phyloP scores from a whole-genome alignment of 129 eudicot species.

The Artemisia tridentata region DNA sequence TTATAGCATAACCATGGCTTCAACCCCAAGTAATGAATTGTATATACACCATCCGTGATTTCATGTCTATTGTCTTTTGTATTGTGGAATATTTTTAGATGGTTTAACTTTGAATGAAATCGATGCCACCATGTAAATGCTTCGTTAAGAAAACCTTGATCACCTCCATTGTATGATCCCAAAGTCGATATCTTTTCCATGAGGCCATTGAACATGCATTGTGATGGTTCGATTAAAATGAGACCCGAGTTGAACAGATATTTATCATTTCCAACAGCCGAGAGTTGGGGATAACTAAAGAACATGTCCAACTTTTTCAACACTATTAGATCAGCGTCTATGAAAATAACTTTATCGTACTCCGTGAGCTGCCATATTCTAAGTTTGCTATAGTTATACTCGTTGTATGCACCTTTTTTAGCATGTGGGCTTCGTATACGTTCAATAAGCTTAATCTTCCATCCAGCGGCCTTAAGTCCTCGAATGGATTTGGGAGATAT shows the following conservation, averaged over 20 bases:
- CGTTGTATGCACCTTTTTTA: slow-evolving; percentile 52
- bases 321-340: slow-evolving; percentile 65
- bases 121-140: slow-evolving; percentile 85
- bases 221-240: slow-evolving; percentile 66
- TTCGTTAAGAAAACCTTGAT: slow-evolving; percentile 78
- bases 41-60: slow-evolving; percentile 26
- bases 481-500: slow-evolving; percentile 41
- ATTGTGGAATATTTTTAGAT: slow-evolving; percentile 37
- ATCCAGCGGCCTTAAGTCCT: slow-evolving; percentile 62
- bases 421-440: slow-evolving; percentile 75
- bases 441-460: slow-evolving; percentile 66
- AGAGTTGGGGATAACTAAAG: slow-evolving; percentile 58
- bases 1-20: slow-evolving; percentile 81
- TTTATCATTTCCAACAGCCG: slow-evolving; percentile 49
- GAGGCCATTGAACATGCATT: slow-evolving; percentile 51
- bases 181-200: slow-evolving; percentile 44
- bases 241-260: slow-evolving; percentile 70
- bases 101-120: slow-evolving; percentile 44
- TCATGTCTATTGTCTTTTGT: slow-evolving; percentile 10
- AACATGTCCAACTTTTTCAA: slow-evolving; percentile 50
- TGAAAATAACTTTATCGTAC: slow-evolving; percentile 66
- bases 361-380: slow-evolving; percentile 70
- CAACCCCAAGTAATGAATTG: slow-evolving; percentile 67
- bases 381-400: slow-evolving; percentile 82
- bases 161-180: slow-evolving; percentile 77